phyloP scores from a whole-genome alignment of 1,284 basidiomycete genomes.

The Ustilago xerochloae region DNA sequence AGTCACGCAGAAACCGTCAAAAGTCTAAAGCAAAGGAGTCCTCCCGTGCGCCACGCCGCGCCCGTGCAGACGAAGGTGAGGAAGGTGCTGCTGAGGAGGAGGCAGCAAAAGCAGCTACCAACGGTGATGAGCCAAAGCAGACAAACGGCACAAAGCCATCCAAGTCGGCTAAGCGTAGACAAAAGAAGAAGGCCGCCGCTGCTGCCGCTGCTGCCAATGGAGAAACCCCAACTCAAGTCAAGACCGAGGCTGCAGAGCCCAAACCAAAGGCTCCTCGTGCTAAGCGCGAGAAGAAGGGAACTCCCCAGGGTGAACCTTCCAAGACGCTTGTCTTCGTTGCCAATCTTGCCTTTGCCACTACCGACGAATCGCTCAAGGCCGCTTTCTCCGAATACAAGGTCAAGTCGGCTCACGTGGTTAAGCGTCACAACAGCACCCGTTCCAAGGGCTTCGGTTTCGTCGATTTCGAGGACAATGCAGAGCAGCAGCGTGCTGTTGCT shows the following conservation, averaged over 20 bases:
- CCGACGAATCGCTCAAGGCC: slow-evolving; percentile 57
- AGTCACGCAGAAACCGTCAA: slow-evolving; percentile 18
- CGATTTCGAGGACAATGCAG: slow-evolving; percentile 51
- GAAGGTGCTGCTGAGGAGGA: slow-evolving; percentile 53
- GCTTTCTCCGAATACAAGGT: slow-evolving; percentile 56
- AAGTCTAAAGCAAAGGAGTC: slow-evolving; percentile 37
- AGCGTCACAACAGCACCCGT: slow-evolving; percentile 44
- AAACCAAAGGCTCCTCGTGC: slow-evolving; percentile 36
- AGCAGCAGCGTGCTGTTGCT: slow-evolving; percentile 59
- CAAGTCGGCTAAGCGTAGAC: slow-evolving; percentile 52
- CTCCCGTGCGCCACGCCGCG: slow-evolving; percentile 45
- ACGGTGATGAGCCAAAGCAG: slow-evolving; percentile 16
- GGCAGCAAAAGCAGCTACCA: slow-evolving; percentile 32
- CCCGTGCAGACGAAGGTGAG: slow-evolving; percentile 59
- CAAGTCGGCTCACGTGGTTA: slow-evolving; percentile 59
- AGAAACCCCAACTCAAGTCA: slow-evolving; percentile 22
- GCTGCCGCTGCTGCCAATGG: slow-evolving; percentile 38
- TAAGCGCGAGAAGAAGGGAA: slow-evolving; percentile 47
- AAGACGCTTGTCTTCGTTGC: slow-evolving; percentile 64
- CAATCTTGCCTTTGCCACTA: slow-evolving; percentile 60
- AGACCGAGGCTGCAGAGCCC: slow-evolving; percentile 23
- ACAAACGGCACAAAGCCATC: slow-evolving; percentile 35
- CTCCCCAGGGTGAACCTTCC: slow-evolving; percentile 57
- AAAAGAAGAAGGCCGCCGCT: slow-evolving; percentile 50
- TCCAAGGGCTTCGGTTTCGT: slow-evolving; percentile 65